phyloP scores from a whole-genome alignment of 768 basidiomycete genomes.

The Lactifluus subvellereus region DNA sequence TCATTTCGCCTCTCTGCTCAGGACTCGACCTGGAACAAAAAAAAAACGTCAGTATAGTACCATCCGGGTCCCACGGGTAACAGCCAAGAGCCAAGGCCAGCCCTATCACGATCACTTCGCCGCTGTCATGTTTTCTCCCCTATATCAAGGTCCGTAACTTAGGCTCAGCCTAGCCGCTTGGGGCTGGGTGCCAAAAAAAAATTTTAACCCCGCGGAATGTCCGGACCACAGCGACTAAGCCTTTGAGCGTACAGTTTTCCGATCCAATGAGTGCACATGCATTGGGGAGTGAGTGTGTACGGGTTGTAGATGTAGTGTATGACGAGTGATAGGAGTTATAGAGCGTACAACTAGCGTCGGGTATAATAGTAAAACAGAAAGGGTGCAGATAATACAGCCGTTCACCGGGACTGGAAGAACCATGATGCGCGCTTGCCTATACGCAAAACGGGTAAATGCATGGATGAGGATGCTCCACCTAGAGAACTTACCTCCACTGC shows the following conservation, averaged over 20 bases:
- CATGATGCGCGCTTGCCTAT: constrained; percentile 75
- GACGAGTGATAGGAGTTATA: constrained; percentile 25
- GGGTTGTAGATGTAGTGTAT: constrained; percentile 31
- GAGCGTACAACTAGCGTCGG: constrained; percentile 28
- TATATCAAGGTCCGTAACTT: constrained; percentile 4
- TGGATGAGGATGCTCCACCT: constrained; percentile 14
- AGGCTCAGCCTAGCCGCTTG: constrained; percentile 21
- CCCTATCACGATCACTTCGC: constrained; percentile 8
- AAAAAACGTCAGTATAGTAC: background rate
- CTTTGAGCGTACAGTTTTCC: background rate
- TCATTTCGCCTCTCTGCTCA: background rate
- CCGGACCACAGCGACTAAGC: background rate
- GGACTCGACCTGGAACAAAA: background rate
- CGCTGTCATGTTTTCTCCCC: constrained; percentile 17
- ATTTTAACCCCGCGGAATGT: constrained; percentile 19
- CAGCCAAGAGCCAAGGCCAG: background rate
- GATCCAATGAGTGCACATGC: constrained; percentile 25
- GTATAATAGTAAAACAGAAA: constrained; percentile 27
- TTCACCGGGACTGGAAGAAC: constrained; percentile 84
- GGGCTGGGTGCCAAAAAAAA: constrained; percentile 15
- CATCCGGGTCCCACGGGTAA: constrained; percentile 9
- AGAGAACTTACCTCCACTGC: constrained; percentile 22
- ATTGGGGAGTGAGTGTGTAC: constrained; percentile 22
- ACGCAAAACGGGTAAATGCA: constrained; percentile 12
- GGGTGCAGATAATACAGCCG: constrained; percentile 25